phyloP scores from a whole-genome alignment of 2,329 filamentous ascomycete species.

The Aureobasidium leucospermi region DNA sequence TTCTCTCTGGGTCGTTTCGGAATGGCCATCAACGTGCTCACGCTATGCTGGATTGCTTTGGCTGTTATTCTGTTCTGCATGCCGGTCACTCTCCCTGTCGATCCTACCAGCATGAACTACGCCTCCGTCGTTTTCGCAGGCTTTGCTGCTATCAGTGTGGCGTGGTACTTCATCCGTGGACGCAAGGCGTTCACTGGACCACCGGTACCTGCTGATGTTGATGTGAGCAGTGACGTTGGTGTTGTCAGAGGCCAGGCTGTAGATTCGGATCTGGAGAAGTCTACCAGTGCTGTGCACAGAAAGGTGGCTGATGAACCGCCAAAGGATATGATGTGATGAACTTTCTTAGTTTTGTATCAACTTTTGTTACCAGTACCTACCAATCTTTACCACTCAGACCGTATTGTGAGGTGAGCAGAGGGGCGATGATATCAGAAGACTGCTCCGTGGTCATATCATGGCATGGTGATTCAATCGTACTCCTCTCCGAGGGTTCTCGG shows the following conservation, averaged over 20 bases:
- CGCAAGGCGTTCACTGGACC: conserved; percentile 29
- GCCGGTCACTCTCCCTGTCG: conserved; percentile 43
- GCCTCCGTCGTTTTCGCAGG: conserved; percentile 26
- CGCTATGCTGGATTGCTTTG: conserved; percentile 63
- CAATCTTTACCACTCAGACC: no score
- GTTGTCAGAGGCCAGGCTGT: conserved; percentile 22
- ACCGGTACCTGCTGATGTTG: conserved; percentile 25
- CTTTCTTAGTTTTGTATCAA: neutral
- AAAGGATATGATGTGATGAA: neutral
- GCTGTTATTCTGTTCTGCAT: conserved; percentile 70
- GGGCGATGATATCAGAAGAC: no score
- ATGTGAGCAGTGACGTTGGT: conserved; percentile 16
- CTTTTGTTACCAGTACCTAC: neutral
- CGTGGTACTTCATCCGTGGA: conserved; percentile 29
- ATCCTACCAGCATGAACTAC: conserved; percentile 34
- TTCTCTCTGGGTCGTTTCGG: conserved; percentile 66
- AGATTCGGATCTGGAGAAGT: conserved; percentile 20
- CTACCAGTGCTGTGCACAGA: neutral
- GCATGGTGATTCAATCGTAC: neutral
- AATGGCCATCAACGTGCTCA: conserved; percentile 58
- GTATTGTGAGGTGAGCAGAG: no score
- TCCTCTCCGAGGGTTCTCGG: neutral
- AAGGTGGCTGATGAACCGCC: neutral
- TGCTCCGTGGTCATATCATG: no score
- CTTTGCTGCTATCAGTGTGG: conserved; percentile 27